Evolutionary conservation across 148 eudicot genomes (phyloP).

Genomic region (Limonium bicolor): DNA sequence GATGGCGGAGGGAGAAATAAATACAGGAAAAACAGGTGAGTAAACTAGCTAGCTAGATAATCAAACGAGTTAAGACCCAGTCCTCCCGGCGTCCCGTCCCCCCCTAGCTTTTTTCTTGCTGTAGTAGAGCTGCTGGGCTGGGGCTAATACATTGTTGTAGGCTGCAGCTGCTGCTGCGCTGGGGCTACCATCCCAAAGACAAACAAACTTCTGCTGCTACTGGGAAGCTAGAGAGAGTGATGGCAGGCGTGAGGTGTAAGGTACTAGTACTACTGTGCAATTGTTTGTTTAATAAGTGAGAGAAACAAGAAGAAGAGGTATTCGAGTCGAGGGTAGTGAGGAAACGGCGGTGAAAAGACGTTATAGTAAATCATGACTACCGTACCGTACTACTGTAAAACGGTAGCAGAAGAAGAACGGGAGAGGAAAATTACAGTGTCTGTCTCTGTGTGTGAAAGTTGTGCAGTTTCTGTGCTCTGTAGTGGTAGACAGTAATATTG

Average conservation of each 20-base stretch:
- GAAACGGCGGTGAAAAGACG: conserved; percentile 57
- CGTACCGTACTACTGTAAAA: too few species aligned
- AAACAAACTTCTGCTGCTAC: not conserved
- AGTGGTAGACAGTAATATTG: too few species aligned
- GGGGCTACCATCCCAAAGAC: conserved; percentile 2
- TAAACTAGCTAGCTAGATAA: not conserved
- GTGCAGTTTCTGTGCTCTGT: too few species aligned
- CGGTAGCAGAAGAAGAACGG: too few species aligned
- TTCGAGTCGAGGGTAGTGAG: not conserved
- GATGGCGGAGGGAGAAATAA: not conserved
- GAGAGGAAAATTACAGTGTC: too few species aligned
- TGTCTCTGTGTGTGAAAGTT: too few species aligned
- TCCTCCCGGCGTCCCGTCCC: not conserved
- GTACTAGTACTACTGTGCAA: not conserved
- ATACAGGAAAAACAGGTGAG: not conserved
- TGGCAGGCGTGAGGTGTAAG: conserved; percentile 18
- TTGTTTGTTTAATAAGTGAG: conserved; percentile 11
- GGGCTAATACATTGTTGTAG: not conserved
- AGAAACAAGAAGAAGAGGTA: too few species aligned
- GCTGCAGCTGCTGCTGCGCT: not conserved
- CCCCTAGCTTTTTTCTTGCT: not conserved
- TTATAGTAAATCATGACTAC: too few species aligned
- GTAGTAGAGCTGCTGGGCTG: not conserved
- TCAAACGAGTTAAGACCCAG: not conserved
- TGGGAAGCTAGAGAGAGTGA: conserved; percentile 7